A percentile compares a stretch with the other conserved stretches of the same genome.
These are phyloP conservation scores for Wickerhamiella shivajii DNA, from an alignment of 805 yeast species.

Conservation along the genomic window DNA sequence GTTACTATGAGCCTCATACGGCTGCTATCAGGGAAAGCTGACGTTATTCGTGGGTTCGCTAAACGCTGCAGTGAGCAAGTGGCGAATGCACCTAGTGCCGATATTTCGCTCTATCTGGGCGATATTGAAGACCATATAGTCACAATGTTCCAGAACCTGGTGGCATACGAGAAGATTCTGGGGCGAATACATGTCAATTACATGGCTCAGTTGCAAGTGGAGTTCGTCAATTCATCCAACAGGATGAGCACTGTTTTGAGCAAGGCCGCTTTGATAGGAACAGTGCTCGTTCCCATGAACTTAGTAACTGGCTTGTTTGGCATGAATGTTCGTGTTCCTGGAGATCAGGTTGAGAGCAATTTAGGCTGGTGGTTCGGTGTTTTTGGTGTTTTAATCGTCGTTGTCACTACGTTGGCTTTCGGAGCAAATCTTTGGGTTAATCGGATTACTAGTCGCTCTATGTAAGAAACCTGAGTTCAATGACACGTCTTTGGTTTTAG, in stretches of 20 bases:
- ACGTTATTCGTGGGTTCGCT: conserved; percentile 90
- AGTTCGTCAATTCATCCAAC: conserved; percentile 73
- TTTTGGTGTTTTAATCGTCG: conserved; percentile 34
- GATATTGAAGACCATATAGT: conserved; percentile 96
- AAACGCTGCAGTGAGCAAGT: conserved; percentile 77
- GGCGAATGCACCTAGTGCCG: conserved; percentile 56
- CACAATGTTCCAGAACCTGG: conserved; percentile 84
- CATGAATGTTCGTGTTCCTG: conserved; percentile 88
- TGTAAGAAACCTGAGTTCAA: too few species aligned
- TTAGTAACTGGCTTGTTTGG: conserved; percentile 86
- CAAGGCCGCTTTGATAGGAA: conserved; percentile 80
- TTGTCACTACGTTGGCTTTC: conserved; percentile 29
- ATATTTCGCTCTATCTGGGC: conserved; percentile 80
- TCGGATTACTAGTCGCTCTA: conserved; percentile 1
- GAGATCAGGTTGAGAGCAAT: conserved; percentile 32
- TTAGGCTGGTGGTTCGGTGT: conserved; percentile 60
- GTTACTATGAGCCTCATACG: conserved; percentile 89
- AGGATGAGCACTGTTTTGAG: conserved; percentile 77
- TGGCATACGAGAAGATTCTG: conserved; percentile 84
- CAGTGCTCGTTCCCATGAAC: conserved; percentile 79
- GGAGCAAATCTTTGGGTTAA: conserved; percentile 24
- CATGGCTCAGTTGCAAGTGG: conserved; percentile 86
- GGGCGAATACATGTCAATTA: conserved; percentile 85
- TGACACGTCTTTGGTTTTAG: too few species aligned
- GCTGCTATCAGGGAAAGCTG: conserved; percentile 83